These are phyloP conservation scores for Dothiorella sarmentorum DNA, from an alignment of 2,329 filamentous ascomycete genomes.

Conservation along the genomic window DNA sequence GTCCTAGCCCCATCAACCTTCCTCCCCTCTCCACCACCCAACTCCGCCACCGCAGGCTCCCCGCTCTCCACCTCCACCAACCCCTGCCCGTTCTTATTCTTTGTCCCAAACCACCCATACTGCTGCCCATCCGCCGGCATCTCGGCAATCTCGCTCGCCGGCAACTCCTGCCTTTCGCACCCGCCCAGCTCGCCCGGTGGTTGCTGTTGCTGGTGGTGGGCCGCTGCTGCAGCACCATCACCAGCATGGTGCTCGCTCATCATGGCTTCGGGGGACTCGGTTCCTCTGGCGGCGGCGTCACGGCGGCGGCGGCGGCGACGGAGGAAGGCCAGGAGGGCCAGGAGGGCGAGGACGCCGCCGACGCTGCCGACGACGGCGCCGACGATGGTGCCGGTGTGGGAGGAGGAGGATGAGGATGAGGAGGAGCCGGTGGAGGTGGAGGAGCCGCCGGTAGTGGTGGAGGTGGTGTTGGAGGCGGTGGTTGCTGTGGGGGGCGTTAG, in stretches of 20 bases:
- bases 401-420: not conserved
- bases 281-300: not conserved
- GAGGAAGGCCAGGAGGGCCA: not conserved
- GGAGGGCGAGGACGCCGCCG: not conserved
- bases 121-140: not conserved
- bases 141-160: not conserved
- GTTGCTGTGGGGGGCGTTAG: not conserved
- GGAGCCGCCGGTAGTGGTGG: not conserved
- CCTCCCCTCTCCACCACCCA: not conserved
- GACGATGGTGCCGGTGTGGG: not conserved
- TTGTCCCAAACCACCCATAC: not conserved
- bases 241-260: too few relatives aligned
- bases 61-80: not conserved
- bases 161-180: not conserved
- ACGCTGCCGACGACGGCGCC: not conserved
- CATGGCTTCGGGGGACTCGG: too few relatives aligned
- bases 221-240: not conserved
- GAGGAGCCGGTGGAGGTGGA: not conserved
- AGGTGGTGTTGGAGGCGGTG: not conserved
- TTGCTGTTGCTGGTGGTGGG: not conserved
- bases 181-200: not conserved
- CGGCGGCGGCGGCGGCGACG: not conserved
- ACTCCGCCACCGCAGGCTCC: not conserved
- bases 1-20: not conserved
- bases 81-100: not conserved